Evolutionary conservation across 805 yeast genomes (phyloP).

Genomic region (Candida nemodendra): DNA sequence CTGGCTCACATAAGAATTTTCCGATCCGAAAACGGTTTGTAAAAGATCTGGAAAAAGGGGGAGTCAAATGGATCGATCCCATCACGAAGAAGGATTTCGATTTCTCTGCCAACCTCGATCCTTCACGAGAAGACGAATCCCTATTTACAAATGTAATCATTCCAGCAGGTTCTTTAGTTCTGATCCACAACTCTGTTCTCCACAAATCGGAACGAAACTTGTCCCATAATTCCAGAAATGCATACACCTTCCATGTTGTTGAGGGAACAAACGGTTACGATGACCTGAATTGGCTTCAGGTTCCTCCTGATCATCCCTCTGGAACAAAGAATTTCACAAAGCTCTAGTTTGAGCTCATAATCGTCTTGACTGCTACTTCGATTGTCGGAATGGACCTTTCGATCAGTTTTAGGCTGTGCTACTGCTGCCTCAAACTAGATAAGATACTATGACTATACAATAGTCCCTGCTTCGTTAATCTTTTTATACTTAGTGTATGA

Average conservation of each 20-base stretch:
- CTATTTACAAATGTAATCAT: conserved; percentile 56
- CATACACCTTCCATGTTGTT: conserved; percentile 77
- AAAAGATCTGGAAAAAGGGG: conserved; percentile 47
- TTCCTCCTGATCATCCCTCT: conserved; percentile 49
- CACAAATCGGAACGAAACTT: conserved; percentile 67
- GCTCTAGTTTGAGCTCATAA: conserved; percentile 33
- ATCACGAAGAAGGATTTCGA: conserved; percentile 20
- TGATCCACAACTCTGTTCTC: conserved; percentile 68
- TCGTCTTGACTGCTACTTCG: no score
- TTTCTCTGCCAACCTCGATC: conserved; percentile 25
- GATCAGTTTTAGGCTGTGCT: no score
- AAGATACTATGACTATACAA: no score
- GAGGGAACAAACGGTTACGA: conserved; percentile 68
- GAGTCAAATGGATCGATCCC: conserved; percentile 52
- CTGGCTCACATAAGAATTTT: conserved; percentile 64
- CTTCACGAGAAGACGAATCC: conserved; percentile 33
- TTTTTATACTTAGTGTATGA: no score
- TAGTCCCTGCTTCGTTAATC: no score
- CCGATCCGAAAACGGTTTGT: conserved; percentile 65
- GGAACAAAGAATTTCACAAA: conserved; percentile 64
- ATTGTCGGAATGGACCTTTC: no score
- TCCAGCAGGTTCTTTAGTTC: conserved; percentile 67
- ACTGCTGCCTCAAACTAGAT: no score
- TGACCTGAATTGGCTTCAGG: conserved; percentile 70
- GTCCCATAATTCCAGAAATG: conserved; percentile 59